Base-by-base conservation (phyloP, 1,284 basidiomycete species). In the Meripilus lineatus region DNA sequence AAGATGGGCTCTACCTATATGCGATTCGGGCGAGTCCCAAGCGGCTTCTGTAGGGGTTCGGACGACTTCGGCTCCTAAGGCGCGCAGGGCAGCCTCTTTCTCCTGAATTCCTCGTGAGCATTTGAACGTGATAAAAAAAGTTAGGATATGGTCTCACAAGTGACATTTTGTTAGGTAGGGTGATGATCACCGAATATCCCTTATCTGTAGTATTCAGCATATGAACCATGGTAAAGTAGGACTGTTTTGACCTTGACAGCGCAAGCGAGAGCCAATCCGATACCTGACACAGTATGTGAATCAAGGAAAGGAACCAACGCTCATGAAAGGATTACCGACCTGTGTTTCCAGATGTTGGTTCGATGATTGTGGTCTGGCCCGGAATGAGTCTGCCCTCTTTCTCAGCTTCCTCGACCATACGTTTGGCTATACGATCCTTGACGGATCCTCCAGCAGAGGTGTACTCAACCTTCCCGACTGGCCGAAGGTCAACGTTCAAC, bases 101-200 rank as follows among this genome's bases (percentile, higher is more conserved):
- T 99, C 94, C 79, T 84, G 54, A 36, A 22, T n/a, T n/a, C n/a
- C n/a, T n/a, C n/a, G n/a, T n/a, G n/a, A n/a, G n/a, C n/a, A n/a
- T n/a, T n/a, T n/a, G n/a, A n/a, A n/a, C n/a, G 25, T 24, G 18
- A 21, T n/a, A 7, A n/a, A 15, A 24, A 18, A 22, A 15, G 24
- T 30, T 36, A 28, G 30, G 22, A 24, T 37, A 10, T 40, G 39
- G 25, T 63, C 76, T 45, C 47, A 83, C 81, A 47, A 85, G 68
- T 3, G 89, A 93, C 95, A 98, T 99, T 72, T 98, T 99, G 61
- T 93, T 85, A 38, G 94, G 95, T 61, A 96, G 72, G 45, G 92
- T 94, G 64, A 99, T 99, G 62, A 99, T 93, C 68, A 83, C 84
- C 26, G 83, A 79, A 76, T 89, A 90, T 69, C 86, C 87, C 86